These are phyloP conservation scores for Ogataea hybrid DNA, from an alignment of 1,139 yeast genomes.

Conservation along the genomic window DNA sequence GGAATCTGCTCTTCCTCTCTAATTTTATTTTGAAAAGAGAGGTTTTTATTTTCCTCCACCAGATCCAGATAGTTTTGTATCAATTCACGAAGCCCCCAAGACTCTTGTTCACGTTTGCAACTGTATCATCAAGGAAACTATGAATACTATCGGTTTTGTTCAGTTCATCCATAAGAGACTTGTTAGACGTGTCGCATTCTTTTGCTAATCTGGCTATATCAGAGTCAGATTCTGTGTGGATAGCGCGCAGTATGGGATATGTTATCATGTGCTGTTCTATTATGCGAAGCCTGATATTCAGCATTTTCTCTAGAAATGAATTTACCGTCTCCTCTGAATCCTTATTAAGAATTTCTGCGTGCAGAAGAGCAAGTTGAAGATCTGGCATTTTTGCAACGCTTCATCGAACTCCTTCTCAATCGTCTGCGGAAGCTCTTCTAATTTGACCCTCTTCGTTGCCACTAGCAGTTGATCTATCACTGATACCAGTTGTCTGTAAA, in stretches of 20 bases:
- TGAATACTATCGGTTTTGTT: conserved; percentile 2
- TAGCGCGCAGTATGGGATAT: conserved; percentile 20
- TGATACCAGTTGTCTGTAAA: conserved; percentile 16
- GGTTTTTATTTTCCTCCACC: conserved; percentile 15
- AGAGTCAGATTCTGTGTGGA: conserved; percentile 21
- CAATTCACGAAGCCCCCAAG: conserved; percentile 8
- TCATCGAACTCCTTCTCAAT: conserved; percentile 5
- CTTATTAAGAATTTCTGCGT: conserved; percentile 7
- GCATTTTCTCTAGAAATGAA: conserved; percentile 16
- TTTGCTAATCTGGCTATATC: conserved; percentile 8
- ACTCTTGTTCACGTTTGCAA: conserved; percentile 1
- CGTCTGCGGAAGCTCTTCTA: conserved; percentile 5
- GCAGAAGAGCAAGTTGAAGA: conserved; percentile 14
- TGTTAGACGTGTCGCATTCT: conserved; percentile 14
- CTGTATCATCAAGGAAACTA: neutral
- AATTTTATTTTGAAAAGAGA: conserved; percentile 15
- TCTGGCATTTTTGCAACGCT: conserved; percentile 8
- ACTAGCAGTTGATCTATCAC: conserved; percentile 20
- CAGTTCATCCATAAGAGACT: conserved; percentile 6
- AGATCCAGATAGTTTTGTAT: conserved; percentile 12
- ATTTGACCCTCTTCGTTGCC: conserved; percentile 9
- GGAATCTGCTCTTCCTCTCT: conserved; percentile 12
- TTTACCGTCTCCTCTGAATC: conserved; percentile 9
- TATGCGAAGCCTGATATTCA: conserved; percentile 17
- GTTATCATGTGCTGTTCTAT: conserved; percentile 25